Conservation (phyloP, 352 stramenopile genomes). For the Phytophthora sansomeana region DNA sequence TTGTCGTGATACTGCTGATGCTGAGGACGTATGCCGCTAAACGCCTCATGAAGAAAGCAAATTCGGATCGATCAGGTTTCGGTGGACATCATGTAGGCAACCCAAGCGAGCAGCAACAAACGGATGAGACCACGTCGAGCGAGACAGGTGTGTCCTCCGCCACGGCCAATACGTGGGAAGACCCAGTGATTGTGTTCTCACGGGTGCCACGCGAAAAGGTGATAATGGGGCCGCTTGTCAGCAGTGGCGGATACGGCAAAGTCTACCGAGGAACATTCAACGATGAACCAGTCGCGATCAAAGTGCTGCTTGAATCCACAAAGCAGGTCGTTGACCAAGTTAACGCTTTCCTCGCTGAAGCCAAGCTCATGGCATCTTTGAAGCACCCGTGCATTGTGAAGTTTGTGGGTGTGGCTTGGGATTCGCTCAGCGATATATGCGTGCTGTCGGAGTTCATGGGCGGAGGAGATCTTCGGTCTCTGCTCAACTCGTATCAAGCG, state of each 20-base stretch:
- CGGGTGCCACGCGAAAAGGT: slow-evolving; percentile 4
- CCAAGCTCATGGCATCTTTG: slow-evolving; percentile 47
- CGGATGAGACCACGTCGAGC: too few species aligned
- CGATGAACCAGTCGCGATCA: slow-evolving; percentile 44
- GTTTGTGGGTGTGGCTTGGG: slow-evolving; percentile 60
- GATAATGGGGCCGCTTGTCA: background rate
- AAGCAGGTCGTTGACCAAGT: slow-evolving; percentile 21
- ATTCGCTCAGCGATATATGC: slow-evolving; percentile 32
- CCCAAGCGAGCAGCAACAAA: background rate
- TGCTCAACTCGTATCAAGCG: slow-evolving; percentile 27
- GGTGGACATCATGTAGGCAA: background rate
- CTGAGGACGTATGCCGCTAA: background rate
- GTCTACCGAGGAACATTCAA: slow-evolving; percentile 43
- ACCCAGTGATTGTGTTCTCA: background rate
- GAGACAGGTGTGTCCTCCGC: too few species aligned
- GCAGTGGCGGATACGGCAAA: slow-evolving; percentile 33
- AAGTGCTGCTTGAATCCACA: slow-evolving; percentile 26
- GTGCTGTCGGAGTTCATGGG: slow-evolving; percentile 44
- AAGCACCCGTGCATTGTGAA: slow-evolving; percentile 16
- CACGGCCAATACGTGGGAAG: background rate
- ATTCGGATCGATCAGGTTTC: background rate
- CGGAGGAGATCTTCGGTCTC: slow-evolving; percentile 28
- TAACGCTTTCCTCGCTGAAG: slow-evolving; percentile 41
- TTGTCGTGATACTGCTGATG: background rate
- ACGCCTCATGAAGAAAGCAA: background rate